Base-by-base conservation (phyloP, 345 rosid genomes). In the Carallia brachiata region DNA sequence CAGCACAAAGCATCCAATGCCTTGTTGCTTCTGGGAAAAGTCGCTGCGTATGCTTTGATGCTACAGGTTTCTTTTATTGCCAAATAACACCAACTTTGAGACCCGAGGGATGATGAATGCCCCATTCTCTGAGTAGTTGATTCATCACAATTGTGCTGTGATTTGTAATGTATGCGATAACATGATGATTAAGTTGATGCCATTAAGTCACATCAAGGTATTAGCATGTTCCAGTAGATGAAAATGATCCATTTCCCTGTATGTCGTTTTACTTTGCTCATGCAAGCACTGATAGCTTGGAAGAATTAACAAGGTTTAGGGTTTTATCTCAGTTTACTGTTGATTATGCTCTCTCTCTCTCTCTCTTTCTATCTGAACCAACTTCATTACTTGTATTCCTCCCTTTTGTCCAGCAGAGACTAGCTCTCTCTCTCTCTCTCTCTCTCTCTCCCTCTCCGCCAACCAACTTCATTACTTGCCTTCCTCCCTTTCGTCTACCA, bases 21-120 rank as follows among this genome's bases (percentile, higher is more conserved):
- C 67, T 81, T 96, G 72, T 81, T 85, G 36, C 81, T 90, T 82
- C 83, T 96, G 75, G 90, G 97, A 31, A 92, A 83, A 85, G 94
- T 92, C 76, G 91, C 99, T 70, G 62, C 89, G 2, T 86, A 83
- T 78, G 93, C 97, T 39, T 77, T 92, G 81, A 78, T 82, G 18
- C 74, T 92, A 92, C 98, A 47, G 96, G 98, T 56, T 92, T 96
- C 88, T 92, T 90, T 80, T 90, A 87, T 78, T 85, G 84, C 76
- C 97, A 81, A 84, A 86, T 87, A 73, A 89, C 86, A 37, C 90
- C 97, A 28, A 73, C 86, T 63, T 78, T 82, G 87, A 85, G 57
- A 76, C 76, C 78, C 13, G 93, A 87, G 52, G 93, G 48, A 40
- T 40, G 48, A 52, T 19, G 17, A 52, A 19, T 52, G 17, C 76